Conservation (phyloP, 768 basidiomycete species). For the Heimioporus sp. region DNA sequence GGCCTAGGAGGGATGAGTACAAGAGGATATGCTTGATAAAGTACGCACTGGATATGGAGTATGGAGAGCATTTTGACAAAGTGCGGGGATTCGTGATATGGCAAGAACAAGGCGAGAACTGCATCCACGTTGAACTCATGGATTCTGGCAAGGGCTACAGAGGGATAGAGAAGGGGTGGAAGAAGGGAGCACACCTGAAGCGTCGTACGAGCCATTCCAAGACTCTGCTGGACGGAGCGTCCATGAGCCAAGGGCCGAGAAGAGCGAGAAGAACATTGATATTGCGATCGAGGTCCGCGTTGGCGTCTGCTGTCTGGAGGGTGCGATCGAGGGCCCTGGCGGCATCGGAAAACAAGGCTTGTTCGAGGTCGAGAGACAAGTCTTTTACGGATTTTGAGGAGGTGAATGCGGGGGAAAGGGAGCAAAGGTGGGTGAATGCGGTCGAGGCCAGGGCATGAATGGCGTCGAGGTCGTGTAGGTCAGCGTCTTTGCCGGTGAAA, state of each 20-base stretch:
- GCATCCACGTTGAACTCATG: constrained; percentile 89
- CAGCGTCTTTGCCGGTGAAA: constrained; percentile 79
- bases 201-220: constrained; percentile 94
- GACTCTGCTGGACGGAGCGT: constrained; percentile 76
- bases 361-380: constrained; percentile 51
- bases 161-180: background rate
- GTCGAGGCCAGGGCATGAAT: constrained; percentile 79
- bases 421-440: constrained; percentile 69
- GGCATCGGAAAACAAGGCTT: constrained; percentile 74
- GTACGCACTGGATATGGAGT: constrained; percentile 65
- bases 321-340: constrained; percentile 79
- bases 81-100: constrained; percentile 93
- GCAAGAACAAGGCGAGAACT: constrained; percentile 79
- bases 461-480: constrained; percentile 83
- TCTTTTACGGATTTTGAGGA: constrained; percentile 15
- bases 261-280: constrained; percentile 64
- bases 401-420: constrained; percentile 54
- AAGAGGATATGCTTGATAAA: background rate
- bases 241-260: constrained; percentile 79
- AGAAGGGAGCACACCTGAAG: constrained; percentile 63
- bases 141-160: constrained; percentile 48
- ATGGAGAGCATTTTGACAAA: constrained; percentile 93
- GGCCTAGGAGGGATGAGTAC: constrained; percentile 38
- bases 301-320: constrained; percentile 60
- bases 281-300: constrained; percentile 56